Evolutionary conservation across 129 eudicot species (phyloP), one percentile per base, ranked within the genome.

Genomic region (Pittosporum tobira): DNA sequence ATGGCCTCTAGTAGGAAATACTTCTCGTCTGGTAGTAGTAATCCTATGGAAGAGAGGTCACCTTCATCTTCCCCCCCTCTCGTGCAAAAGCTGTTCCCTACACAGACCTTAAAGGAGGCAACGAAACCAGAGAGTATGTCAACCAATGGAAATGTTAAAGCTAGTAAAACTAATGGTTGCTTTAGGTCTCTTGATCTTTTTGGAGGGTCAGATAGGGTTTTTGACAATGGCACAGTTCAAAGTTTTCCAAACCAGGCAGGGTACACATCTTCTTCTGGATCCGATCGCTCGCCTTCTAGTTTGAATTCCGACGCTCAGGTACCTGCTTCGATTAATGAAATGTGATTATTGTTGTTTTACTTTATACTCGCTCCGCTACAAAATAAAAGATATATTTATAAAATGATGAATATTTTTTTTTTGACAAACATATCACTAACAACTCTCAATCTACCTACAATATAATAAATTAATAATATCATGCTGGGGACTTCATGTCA

Each of bases 221-320:
- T 69, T 40, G 84, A 77, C 65, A 66, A 70, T 68, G 49, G 65
- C n/a, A 75, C 93, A 5, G 54, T 68, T 59, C 97, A 82, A 38
- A 85, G 74, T 59, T 80, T 78, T 31, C 88, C 94, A 2, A 70
- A 75, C 27, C 84, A 68, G 65, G 88, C 86, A 43, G 88, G 94
- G 31, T 82, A 80, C 69, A 75, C 89, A 49, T 84, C 95, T 10
- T 85, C 96, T 40, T 79, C 94, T 66, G 91, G 85, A 12, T 90
- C 97, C 21, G 95, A 90, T 72, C 86, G 79, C 70, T 90, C 97
- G 23, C 93, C 95, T n/a, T 72, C 95, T 47, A 90, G 88, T 68
- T 77, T 76, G 53, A 85, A 75, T 69, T 90, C 94, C 23, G 97
- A 82, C 78, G 74, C 94, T 57, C 88, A 82, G 97, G 97, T 89